Evolutionary conservation across 129 eudicot species (phyloP).

Genomic region (Centrapalus pauciflorus): DNA sequence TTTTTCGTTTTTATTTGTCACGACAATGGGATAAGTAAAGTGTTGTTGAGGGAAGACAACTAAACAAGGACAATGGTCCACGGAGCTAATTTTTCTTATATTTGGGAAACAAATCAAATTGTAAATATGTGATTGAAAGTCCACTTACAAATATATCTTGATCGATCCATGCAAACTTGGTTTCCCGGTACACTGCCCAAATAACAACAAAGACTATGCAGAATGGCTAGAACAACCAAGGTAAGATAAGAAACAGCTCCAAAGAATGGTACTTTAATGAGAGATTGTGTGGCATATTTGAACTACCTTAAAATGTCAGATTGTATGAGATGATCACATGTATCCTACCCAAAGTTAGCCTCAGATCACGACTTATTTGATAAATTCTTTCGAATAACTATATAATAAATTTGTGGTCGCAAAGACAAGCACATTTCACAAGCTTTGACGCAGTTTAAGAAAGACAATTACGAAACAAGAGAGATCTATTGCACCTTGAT

Average conservation of each 20-base stretch:
- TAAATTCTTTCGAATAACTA: not conserved
- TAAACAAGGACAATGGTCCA: no score
- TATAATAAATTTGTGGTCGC: not conserved
- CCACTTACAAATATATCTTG: conserved; percentile 83
- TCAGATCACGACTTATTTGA: not conserved
- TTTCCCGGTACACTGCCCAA: conserved; percentile 68
- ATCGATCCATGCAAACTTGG: conserved; percentile 76
- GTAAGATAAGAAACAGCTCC: conserved; percentile 78
- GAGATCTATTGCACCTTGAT: conserved; percentile 48
- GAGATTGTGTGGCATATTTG: conserved; percentile 52
- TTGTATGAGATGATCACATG: not conserved
- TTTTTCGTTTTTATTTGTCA: not conserved
- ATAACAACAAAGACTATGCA: conserved; percentile 68
- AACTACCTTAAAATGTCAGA: conserved; percentile 57
- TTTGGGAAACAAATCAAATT: not conserved
- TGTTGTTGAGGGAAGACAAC: not conserved
- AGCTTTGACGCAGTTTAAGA: no score
- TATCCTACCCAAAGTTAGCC: not conserved
- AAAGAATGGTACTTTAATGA: conserved; percentile 59
- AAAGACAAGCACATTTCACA: no score
- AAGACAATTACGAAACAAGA: no score
- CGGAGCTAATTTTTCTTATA: not conserved
- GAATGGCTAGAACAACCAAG: conserved; percentile 75
- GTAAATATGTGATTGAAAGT: not conserved
- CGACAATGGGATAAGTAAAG: not conserved